Evolutionary conservation across 495 filamentous ascomycete genomes (phyloP).

Genomic region (Xylaria acuta): DNA sequence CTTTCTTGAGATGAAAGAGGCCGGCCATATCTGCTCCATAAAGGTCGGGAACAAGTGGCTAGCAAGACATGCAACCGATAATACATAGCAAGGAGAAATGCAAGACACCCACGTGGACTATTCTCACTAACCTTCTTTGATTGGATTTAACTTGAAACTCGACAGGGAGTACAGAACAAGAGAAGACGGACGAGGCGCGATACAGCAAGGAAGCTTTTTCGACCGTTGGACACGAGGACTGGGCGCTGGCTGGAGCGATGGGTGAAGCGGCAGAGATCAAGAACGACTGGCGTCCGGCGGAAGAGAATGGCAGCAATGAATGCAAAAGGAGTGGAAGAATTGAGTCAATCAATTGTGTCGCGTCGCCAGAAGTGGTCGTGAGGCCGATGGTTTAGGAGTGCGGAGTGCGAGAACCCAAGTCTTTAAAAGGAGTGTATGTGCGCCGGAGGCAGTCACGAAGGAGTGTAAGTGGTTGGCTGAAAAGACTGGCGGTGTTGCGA

Average conservation of each 20-base stretch:
- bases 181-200: slow-evolving; percentile 23
- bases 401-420: slow-evolving; percentile 32
- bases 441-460: slow-evolving; percentile 35
- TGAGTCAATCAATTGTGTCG: slow-evolving; percentile 33
- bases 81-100: not conserved
- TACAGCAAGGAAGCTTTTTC: slow-evolving; percentile 39
- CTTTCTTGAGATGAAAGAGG: slow-evolving; percentile 5
- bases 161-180: not conserved
- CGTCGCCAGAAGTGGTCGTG: slow-evolving; percentile 23
- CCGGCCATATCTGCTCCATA: not conserved
- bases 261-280: slow-evolving; percentile 26
- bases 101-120: not conserved
- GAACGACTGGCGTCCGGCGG: slow-evolving; percentile 42
- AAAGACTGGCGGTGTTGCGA: slow-evolving; percentile 34
- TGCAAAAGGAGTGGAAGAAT: slow-evolving; percentile 30
- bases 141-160: slow-evolving; percentile 12
- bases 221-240: slow-evolving; percentile 1
- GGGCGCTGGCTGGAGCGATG: slow-evolving; percentile 36
- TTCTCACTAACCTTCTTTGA: slow-evolving; percentile 24
- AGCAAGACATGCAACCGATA: not conserved
- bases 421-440: slow-evolving; percentile 50
- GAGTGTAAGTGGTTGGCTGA: slow-evolving; percentile 40
- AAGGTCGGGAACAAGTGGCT: not conserved
- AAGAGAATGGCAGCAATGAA: slow-evolving; percentile 44
- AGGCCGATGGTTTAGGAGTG: slow-evolving; percentile 25